phyloP scores from a whole-genome alignment of 2,329 filamentous ascomycete species.

The Phaeosphaeria sp. region DNA sequence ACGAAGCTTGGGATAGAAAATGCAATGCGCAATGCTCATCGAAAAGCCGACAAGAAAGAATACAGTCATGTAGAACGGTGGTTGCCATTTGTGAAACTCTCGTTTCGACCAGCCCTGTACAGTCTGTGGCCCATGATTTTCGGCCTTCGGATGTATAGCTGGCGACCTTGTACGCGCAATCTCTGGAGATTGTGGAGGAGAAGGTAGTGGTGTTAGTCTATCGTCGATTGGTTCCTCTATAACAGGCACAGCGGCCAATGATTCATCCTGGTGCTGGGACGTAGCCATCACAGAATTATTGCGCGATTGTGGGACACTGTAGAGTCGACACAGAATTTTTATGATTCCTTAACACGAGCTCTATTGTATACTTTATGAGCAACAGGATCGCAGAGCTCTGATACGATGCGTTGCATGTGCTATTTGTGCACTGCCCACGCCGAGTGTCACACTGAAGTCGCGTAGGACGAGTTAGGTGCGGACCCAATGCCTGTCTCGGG shows the following conservation, averaged over 20 bases:
- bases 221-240: background rate
- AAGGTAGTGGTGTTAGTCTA: background rate
- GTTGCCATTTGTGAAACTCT: background rate
- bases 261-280: background rate
- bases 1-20: background rate
- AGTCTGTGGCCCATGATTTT: background rate
- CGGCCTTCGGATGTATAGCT: background rate
- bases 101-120: background rate
- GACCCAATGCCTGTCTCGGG: background rate
- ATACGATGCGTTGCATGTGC: background rate
- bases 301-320: too few relatives aligned
- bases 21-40: background rate
- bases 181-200: background rate
- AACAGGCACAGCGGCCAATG: background rate
- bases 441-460: background rate
- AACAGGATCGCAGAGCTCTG: background rate
- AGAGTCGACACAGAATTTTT: too few relatives aligned
- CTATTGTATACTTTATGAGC: background rate
- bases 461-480: background rate
- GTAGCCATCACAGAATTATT: background rate
- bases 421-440: background rate
- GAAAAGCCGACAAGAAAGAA: background rate
- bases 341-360: background rate
- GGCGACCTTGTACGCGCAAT: background rate
- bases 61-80: background rate